These are phyloP conservation scores for Ceratobasidium sp. DNA, from an alignment of 1,284 basidiomycete genomes.

Conservation along the genomic window DNA sequence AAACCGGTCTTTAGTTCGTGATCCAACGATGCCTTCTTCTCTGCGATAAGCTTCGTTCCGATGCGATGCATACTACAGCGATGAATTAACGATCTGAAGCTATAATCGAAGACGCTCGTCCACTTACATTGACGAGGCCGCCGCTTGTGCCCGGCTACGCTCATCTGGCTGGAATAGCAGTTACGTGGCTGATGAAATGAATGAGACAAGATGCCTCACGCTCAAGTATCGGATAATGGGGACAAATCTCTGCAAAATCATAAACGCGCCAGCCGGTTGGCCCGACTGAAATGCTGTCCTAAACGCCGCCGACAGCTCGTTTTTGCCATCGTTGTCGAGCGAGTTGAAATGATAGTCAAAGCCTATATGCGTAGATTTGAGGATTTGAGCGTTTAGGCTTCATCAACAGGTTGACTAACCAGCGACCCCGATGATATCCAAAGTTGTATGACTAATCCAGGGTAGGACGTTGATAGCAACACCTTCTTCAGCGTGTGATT, in stretches of 20 bases:
- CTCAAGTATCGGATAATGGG: neutral
- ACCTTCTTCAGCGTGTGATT: neutral
- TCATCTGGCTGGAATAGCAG: constrained; percentile 6
- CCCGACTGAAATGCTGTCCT: constrained; percentile 10
- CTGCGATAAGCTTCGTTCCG: constrained; percentile 56
- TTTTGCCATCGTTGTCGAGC: constrained; percentile 39
- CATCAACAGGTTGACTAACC: constrained; percentile 49
- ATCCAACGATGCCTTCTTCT: constrained; percentile 55
- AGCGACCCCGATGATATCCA: constrained; percentile 49
- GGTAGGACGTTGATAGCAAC: constrained; percentile 35
- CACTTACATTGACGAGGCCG: neutral
- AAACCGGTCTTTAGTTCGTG: constrained; percentile 40
- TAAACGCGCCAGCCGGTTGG: constrained; percentile 51
- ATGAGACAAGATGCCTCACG: neutral
- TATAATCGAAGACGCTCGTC: constrained; percentile 63
- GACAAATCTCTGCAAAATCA: neutral
- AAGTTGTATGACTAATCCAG: constrained; percentile 42
- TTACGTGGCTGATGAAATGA: neutral
- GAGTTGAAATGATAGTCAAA: constrained; percentile 60
- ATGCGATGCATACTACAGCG: constrained; percentile 53
- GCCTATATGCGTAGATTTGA: constrained; percentile 61
- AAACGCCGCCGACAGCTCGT: constrained; percentile 50
- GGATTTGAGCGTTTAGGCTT: constrained; percentile 54
- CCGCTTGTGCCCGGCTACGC: constrained; percentile 6
- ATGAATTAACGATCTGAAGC: constrained; percentile 54